Evolutionary conservation across 768 basidiomycete species (phyloP).

Genomic region (Leucogyrophana mollusca): DNA sequence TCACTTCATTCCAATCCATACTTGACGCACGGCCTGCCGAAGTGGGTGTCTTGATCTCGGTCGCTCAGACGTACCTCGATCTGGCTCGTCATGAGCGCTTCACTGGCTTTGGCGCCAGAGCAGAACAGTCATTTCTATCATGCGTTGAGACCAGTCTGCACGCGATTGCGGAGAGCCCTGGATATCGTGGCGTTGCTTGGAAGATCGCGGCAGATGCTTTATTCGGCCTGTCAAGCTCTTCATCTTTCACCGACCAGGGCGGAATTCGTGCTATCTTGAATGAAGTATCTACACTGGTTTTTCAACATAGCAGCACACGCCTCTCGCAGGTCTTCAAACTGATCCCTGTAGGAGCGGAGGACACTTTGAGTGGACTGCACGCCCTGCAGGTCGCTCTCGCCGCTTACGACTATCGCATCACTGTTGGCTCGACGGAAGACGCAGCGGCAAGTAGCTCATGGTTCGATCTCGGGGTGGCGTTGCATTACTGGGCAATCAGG

Average conservation of each 20-base stretch:
- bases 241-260: constrained; percentile 46
- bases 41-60: constrained; percentile 65
- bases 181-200: constrained; percentile 77
- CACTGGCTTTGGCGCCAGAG: constrained; percentile 72
- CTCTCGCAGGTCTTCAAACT: constrained; percentile 40
- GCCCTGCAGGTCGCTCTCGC: constrained; percentile 53
- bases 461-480: constrained; percentile 70
- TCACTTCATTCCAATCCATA: constrained; percentile 59
- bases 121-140: constrained; percentile 69
- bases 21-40: constrained; percentile 59
- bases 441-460: constrained; percentile 54
- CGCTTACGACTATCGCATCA: constrained; percentile 60
- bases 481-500: constrained; percentile 46
- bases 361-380: constrained; percentile 29
- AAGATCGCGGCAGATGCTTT: constrained; percentile 80
- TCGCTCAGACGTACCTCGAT: constrained; percentile 72
- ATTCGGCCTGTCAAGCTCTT: constrained; percentile 57
- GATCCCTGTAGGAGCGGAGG: constrained; percentile 22
- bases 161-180: constrained; percentile 49
- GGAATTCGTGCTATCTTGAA: constrained; percentile 33
- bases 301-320: constrained; percentile 38
- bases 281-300: constrained; percentile 37
- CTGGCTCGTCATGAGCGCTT: constrained; percentile 63
- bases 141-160: constrained; percentile 52
- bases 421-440: constrained; percentile 54